phyloP scores from a whole-genome alignment of 106 monocot species.

The Apostasia ramifera region DNA sequence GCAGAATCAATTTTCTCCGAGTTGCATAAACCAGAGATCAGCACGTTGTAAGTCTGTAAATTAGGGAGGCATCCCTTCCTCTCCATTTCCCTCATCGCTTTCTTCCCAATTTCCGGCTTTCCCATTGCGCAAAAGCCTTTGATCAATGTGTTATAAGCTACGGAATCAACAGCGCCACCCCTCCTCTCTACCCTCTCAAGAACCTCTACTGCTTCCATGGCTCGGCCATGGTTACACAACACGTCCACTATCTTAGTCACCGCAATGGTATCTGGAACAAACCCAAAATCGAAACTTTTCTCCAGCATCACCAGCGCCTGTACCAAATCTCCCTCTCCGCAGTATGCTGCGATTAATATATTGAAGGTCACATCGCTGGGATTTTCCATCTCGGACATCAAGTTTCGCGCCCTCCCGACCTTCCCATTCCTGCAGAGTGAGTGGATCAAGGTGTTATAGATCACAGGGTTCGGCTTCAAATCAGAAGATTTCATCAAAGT shows the following conservation, averaged over 20 bases:
- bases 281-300: slow-evolving; percentile 49
- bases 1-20: slow-evolving; percentile 30
- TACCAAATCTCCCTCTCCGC: slow-evolving; percentile 32
- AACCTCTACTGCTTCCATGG: slow-evolving; percentile 56
- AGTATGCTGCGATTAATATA: slow-evolving; percentile 68
- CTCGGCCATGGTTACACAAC: slow-evolving; percentile 36
- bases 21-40: slow-evolving; percentile 46
- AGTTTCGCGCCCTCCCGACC: slow-evolving; percentile 58
- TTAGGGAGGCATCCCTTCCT: slow-evolving; percentile 63
- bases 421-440: slow-evolving; percentile 55
- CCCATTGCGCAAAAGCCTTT: slow-evolving; percentile 49
- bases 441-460: slow-evolving; percentile 65
- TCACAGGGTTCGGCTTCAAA: slow-evolving; percentile 38
- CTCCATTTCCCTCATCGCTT: slow-evolving; percentile 74
- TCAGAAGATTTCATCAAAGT: slow-evolving; percentile 22
- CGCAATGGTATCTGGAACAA: slow-evolving; percentile 54
- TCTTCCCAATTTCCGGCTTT: slow-evolving; percentile 29
- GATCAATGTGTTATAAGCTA: slow-evolving; percentile 58
- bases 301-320: slow-evolving; percentile 70
- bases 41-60: slow-evolving; percentile 44
- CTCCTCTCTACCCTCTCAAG: slow-evolving; percentile 46
- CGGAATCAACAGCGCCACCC: slow-evolving; percentile 49
- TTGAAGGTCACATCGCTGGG: slow-evolving; percentile 61
- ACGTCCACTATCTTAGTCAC: slow-evolving; percentile 57
- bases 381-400: slow-evolving; percentile 38